Conservation (phyloP, 768 basidiomycete genomes). For the Xerocomus brunneocitrinus region DNA sequence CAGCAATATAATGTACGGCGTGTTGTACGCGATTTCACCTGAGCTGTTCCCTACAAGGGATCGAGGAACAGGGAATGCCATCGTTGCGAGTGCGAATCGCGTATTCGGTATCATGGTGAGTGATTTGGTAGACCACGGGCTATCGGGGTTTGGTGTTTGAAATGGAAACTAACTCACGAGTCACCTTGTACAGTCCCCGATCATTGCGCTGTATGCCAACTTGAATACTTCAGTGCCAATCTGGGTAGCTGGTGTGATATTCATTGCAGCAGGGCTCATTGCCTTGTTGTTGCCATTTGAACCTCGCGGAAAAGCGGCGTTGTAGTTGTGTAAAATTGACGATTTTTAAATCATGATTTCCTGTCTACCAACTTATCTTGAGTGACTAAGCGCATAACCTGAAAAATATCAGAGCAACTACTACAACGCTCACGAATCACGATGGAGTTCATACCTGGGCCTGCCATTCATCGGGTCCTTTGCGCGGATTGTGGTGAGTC, state of each 20-base stretch:
- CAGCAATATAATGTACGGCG: slow-evolving; percentile 55
- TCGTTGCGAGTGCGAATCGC: slow-evolving; percentile 49
- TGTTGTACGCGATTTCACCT: slow-evolving; percentile 40
- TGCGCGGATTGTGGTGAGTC: slow-evolving; percentile 83
- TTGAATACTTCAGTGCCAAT: slow-evolving; percentile 49
- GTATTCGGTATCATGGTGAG: slow-evolving; percentile 57
- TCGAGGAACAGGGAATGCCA: slow-evolving; percentile 53
- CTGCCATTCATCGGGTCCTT: slow-evolving; percentile 76
- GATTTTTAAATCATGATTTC: background rate
- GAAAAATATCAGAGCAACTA: background rate
- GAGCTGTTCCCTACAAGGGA: slow-evolving; percentile 52
- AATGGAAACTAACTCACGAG: background rate
- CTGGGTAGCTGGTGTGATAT: slow-evolving; percentile 50
- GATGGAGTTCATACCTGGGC: slow-evolving; percentile 79
- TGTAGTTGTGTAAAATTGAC: slow-evolving; percentile 22
- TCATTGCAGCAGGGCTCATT: slow-evolving; percentile 45
- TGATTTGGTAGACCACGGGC: background rate
- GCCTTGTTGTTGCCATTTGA: slow-evolving; percentile 53
- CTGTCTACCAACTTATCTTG: slow-evolving; percentile 13
- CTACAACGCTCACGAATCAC: background rate
- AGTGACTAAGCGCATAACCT: slow-evolving; percentile 15
- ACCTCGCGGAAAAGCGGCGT: slow-evolving; percentile 50
- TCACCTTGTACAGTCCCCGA: slow-evolving; percentile 35
- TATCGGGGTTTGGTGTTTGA: background rate
- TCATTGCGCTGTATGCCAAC: slow-evolving; percentile 48